Evolutionary conservation across 1,284 basidiomycete species (phyloP), one percentile per base, ranked within the genome.

Genomic region (Heterobasidion parviporum): DNA sequence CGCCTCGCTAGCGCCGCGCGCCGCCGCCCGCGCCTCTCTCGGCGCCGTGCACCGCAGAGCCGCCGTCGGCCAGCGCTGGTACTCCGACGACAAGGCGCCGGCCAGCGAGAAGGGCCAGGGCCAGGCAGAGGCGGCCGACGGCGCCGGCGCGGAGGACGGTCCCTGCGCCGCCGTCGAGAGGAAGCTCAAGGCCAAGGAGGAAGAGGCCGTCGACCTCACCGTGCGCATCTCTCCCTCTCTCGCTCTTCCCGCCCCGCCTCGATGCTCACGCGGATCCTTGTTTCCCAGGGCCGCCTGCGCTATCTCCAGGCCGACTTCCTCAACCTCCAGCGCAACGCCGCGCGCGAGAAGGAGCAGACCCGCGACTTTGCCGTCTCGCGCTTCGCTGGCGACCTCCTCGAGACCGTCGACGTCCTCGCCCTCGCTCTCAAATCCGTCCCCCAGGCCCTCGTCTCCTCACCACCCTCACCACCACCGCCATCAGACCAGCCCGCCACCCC

Each of bases 251-350:
- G 26, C 14, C n/a, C 12, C 12, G 38, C 38, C 10, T 41, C 3
- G 34, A 49, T 45, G 57, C 57, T 59, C 53, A 57, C 43, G 59
- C 41, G 45, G 50, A 45, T 59, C 51, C 44, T 50, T 5, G 34
- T 16, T 34, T n/a, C 34, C 9, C 61, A 94, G 92, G 79, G 83
- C 66, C 88, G 92, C 64, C 75, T 94, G 66, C 85, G 89, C 58
- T 95, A 96, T 69, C 77, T 90, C 57, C 88, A 92, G 68, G 97
- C 96, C 61, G 96, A 99, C 75, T 93, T 94, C 73, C 78, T 98
- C 60, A 99, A 98, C 70, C 79, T 98, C 52, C 92, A 95, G 69
- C 88, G 94, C 57, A 93, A 95, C 63, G 81, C 92, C 56, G 84
- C 85, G 33, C 83, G 92, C 60, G 96, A 99, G 73, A 94, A 93